Conservation (phyloP, 257 asterid genomes). For the Ballota nigra region DNA sequence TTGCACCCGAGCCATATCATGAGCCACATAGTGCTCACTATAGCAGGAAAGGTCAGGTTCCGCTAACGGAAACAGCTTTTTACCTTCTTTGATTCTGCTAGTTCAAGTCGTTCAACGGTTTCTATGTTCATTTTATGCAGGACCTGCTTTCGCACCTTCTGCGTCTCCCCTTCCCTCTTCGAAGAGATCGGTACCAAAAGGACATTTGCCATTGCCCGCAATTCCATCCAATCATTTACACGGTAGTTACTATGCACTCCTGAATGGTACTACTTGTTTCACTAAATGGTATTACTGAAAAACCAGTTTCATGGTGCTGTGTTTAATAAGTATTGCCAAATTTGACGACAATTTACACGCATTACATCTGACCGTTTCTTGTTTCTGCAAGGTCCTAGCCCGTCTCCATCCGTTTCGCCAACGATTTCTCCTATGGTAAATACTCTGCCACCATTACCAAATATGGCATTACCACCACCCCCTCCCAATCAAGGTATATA, state of each 20-base stretch:
- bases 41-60: slow-evolving; percentile 43
- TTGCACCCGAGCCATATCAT: slow-evolving; percentile 40
- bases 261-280: too few relatives aligned
- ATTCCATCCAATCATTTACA: slow-evolving; percentile 36
- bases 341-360: background rate
- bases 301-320: too few relatives aligned
- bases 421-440: slow-evolving; percentile 33
- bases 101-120: background rate
- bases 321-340: background rate
- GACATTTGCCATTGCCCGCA: slow-evolving; percentile 46
- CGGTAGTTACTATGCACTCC: slow-evolving; percentile 37
- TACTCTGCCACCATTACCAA: slow-evolving; percentile 52
- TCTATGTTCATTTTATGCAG: slow-evolving; percentile 26
- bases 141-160: slow-evolving; percentile 43
- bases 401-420: slow-evolving; percentile 57
- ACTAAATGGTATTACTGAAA: too few relatives aligned
- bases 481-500: slow-evolving; percentile 70
- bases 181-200: slow-evolving; percentile 23
- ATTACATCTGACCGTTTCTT: slow-evolving; percentile 17
- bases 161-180: slow-evolving; percentile 39
- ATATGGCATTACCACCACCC: slow-evolving; percentile 69
- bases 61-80: background rate
- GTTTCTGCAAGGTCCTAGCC: slow-evolving; percentile 39
- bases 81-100: background rate
- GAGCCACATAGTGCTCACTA: slow-evolving; percentile 25